Percentiles rank a stretch among this genome's conserved stretches.
Evolutionary conservation across 768 basidiomycete genomes (phyloP).

Genomic region (Asterophora parasitica): DNA sequence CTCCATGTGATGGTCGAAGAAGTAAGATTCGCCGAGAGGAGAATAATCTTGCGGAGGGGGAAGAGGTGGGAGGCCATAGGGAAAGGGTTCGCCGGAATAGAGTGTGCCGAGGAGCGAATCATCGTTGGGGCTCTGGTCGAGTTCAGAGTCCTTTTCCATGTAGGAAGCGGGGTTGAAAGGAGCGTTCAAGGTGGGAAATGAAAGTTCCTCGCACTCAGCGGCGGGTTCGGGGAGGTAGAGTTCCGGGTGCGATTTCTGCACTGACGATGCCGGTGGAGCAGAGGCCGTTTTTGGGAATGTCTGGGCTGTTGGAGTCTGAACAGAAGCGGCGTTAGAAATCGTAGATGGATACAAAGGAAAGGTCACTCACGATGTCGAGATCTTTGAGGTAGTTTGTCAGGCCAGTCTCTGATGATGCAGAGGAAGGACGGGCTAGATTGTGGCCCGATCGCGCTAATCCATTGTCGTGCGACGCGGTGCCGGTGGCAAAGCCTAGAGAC

Average conservation of each 20-base stretch:
- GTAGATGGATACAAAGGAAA: background rate
- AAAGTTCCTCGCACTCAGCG: constrained; percentile 5
- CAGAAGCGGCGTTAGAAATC: background rate
- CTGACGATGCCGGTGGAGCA: background rate
- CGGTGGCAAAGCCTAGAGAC: constrained; percentile 23
- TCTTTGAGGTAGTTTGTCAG: constrained; percentile 20
- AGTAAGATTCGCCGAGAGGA: background rate
- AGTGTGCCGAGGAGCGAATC: constrained; percentile 12
- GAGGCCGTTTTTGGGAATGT: constrained; percentile 17
- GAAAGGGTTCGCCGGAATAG: constrained; percentile 9
- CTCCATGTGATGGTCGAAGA: constrained; percentile 1
- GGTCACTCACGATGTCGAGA: constrained; percentile 25
- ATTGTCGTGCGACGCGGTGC: constrained; percentile 1
- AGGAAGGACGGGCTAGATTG: constrained; percentile 18
- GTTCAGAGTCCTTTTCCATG: background rate
- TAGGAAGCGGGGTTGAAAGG: background rate
- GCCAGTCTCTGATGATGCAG: constrained; percentile 18
- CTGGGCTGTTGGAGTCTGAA: constrained; percentile 23
- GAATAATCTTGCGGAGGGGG: constrained; percentile 7
- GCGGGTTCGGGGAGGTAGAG: constrained; percentile 1
- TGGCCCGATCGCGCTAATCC: constrained; percentile 11
- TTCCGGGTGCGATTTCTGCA: background rate
- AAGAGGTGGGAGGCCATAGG: constrained; percentile 1
- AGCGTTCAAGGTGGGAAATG: constrained; percentile 8
- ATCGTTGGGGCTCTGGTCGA: background rate